Percentiles rank a stretch among this genome's conserved stretches.
Conservation (phyloP, 78 protist genomes). For the Dictyostelium brefeldianum region DNA sequence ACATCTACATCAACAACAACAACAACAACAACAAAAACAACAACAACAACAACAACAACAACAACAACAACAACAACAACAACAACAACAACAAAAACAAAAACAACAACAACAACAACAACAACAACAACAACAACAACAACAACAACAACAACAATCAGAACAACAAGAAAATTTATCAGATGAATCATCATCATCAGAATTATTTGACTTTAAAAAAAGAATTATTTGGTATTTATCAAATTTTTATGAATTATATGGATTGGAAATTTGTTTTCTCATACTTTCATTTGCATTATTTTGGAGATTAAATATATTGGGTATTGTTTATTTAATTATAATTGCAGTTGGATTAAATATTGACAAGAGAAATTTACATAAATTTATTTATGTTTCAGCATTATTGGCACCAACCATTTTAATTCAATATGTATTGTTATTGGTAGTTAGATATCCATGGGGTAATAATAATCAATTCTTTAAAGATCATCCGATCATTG, state of each 20-base stretch:
- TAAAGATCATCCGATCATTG: not conserved
- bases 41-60: not conserved
- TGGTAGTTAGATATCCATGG: constrained; percentile 25
- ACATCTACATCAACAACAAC: no score
- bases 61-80: no score
- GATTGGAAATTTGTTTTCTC: constrained; percentile 47
- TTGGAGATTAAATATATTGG: constrained; percentile 66
- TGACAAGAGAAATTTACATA: not conserved
- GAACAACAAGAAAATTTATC: not conserved
- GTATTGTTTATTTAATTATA: constrained; percentile 36
- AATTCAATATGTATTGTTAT: constrained; percentile 32
- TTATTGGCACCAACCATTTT: constrained; percentile 48
- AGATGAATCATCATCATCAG: not conserved
- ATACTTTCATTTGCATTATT: constrained; percentile 14
- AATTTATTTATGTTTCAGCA: constrained; percentile 25
- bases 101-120: not conserved
- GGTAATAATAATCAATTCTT: not conserved
- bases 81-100: no score
- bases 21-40: no score
- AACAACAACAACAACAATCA: not conserved
- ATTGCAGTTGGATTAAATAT: constrained; percentile 51
- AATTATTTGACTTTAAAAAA: not conserved
- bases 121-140: not conserved
- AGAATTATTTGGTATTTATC: constrained; percentile 32
- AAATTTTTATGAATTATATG: constrained; percentile 66